Conservation (phyloP, 805 yeast genomes). For the Isabelozyma rhagii region DNA sequence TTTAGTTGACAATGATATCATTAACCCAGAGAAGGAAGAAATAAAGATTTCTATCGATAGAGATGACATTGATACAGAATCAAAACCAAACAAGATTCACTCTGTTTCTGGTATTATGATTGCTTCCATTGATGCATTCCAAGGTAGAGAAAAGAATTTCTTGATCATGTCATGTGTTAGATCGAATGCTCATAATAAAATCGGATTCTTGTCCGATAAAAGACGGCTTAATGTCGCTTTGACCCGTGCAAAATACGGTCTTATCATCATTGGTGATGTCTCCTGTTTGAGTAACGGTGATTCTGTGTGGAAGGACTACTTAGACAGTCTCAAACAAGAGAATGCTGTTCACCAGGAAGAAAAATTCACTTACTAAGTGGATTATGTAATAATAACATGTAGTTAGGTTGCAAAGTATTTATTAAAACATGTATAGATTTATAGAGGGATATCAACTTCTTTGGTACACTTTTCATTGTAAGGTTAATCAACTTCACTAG, state of each 20-base stretch:
- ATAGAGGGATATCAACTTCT: no score
- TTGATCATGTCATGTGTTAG: slow-evolving; percentile 52
- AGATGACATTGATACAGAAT: slow-evolving; percentile 51
- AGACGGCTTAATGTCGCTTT: slow-evolving; percentile 86
- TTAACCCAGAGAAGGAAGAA: slow-evolving; percentile 52
- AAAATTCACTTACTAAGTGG: slow-evolving; percentile 5
- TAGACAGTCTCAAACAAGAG: slow-evolving; percentile 36
- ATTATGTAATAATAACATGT: background rate
- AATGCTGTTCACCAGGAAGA: slow-evolving; percentile 21
- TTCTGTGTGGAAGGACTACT: slow-evolving; percentile 49
- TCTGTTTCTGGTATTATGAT: slow-evolving; percentile 43
- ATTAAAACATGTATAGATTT: no score
- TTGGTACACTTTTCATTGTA: no score
- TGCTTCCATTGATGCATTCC: slow-evolving; percentile 64
- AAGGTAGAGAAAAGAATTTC: slow-evolving; percentile 56
- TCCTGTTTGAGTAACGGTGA: slow-evolving; percentile 47
- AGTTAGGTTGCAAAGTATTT: background rate
- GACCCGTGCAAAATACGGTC: slow-evolving; percentile 83
- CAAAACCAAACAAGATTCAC: slow-evolving; percentile 48
- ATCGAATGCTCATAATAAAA: slow-evolving; percentile 67
- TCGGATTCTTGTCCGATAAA: slow-evolving; percentile 83
- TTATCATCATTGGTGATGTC: slow-evolving; percentile 44
- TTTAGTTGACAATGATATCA: slow-evolving; percentile 47
- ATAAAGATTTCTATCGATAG: slow-evolving; percentile 56
- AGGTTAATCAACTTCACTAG: background rate